Conservation (phyloP, 768 basidiomycete species). For the Suillus ampliporus region DNA sequence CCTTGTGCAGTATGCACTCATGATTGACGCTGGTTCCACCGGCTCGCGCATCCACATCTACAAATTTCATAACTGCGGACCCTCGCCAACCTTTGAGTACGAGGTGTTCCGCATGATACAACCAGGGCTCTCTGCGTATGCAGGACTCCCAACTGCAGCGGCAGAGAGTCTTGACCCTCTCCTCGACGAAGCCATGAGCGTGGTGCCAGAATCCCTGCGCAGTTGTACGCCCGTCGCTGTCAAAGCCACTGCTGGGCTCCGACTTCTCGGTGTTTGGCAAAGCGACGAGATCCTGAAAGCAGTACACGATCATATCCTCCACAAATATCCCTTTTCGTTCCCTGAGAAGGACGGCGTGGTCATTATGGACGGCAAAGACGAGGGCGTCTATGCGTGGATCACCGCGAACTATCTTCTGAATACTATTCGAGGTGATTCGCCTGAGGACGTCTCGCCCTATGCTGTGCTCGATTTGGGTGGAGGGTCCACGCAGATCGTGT, state of each 20-base stretch:
- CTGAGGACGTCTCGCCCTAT: conserved; percentile 58
- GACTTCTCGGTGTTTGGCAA: conserved; percentile 67
- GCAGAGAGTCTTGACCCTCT: conserved; percentile 81
- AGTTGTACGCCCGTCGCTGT: conserved; percentile 88
- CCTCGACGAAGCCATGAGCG: conserved; percentile 77
- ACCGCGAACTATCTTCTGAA: conserved; percentile 92
- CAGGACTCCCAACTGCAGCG: conserved; percentile 64
- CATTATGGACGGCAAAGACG: conserved; percentile 96
- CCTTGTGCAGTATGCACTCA: conserved; percentile 90
- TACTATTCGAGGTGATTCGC: conserved; percentile 64
- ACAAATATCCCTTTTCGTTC: conserved; percentile 71
- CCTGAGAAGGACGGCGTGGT: conserved; percentile 69
- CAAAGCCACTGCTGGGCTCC: conserved; percentile 90
- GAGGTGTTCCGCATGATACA: conserved; percentile 87
- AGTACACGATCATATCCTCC: conserved; percentile 63
- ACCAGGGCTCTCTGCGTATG: conserved; percentile 78
- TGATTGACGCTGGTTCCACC: conserved; percentile 98
- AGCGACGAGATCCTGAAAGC: conserved; percentile 76
- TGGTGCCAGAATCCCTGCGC: conserved; percentile 68
- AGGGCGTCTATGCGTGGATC: conserved; percentile 99
- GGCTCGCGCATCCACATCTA: conserved; percentile 98
- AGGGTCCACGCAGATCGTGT: conserved; percentile 97
- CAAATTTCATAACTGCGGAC: conserved; percentile 92
- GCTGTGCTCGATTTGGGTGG: conserved; percentile 97
- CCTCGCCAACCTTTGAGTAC: conserved; percentile 84